Conservation (phyloP, 352 stramenopile genomes). For the Thraustochytrium sp. region DNA sequence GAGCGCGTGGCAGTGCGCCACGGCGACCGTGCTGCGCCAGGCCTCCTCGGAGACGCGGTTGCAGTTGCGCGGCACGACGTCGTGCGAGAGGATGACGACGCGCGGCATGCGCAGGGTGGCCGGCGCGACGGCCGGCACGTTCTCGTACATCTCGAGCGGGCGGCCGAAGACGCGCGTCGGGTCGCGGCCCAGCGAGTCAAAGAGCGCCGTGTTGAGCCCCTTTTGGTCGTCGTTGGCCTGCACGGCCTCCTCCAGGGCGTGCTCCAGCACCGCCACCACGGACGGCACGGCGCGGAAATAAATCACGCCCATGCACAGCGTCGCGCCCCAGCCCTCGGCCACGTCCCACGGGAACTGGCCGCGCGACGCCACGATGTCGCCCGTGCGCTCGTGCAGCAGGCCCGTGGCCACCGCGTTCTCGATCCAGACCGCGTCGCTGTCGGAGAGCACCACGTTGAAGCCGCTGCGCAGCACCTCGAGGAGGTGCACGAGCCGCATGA, state of each 20-base stretch:
- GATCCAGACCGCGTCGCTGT: slow-evolving; percentile 26
- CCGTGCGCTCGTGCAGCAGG: background rate
- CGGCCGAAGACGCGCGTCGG: slow-evolving; percentile 3
- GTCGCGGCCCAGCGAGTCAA: background rate
- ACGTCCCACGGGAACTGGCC: slow-evolving; percentile 41
- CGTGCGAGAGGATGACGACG: slow-evolving; percentile 20
- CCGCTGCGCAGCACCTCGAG: slow-evolving; percentile 4
- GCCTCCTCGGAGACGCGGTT: background rate
- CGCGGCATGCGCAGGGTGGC: background rate
- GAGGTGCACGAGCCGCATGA: slow-evolving; percentile 18
- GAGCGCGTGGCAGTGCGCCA: slow-evolving; percentile 25
- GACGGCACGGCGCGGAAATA: slow-evolving; percentile 9
- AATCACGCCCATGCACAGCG: slow-evolving; percentile 39
- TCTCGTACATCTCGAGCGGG: background rate
- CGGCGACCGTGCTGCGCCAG: background rate
- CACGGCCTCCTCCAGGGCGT: slow-evolving; percentile 16
- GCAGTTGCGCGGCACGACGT: slow-evolving; percentile 14
- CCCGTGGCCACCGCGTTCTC: slow-evolving; percentile 1
- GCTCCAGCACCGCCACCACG: background rate
- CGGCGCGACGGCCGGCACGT: background rate
- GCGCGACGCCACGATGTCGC: slow-evolving; percentile 16
- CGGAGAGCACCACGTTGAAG: slow-evolving; percentile 20
- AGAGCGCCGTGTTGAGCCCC: slow-evolving; percentile 29
- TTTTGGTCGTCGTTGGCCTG: slow-evolving; percentile 40
- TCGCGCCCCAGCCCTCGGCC: slow-evolving; percentile 20